These are phyloP conservation scores for Lipomyces yamadae DNA, from an alignment of 805 yeast genomes.

Conservation along the genomic window DNA sequence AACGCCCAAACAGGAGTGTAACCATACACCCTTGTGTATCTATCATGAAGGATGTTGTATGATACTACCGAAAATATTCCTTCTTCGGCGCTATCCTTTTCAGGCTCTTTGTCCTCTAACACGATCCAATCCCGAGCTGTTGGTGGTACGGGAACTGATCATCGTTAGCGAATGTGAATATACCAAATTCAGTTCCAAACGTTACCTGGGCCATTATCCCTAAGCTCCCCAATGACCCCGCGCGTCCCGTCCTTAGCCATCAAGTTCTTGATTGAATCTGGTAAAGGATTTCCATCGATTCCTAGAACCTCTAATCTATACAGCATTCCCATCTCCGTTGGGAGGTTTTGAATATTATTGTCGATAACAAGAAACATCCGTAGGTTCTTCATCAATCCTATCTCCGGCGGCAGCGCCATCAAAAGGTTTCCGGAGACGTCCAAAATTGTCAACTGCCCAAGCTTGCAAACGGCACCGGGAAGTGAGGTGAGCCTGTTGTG, in stretches of 20 bases:
- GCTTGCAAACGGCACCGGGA: slow-evolving; percentile 69
- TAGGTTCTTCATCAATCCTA: slow-evolving; percentile 81
- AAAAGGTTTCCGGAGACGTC: slow-evolving; percentile 83
- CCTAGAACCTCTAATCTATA: slow-evolving; percentile 87
- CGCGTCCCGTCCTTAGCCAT: slow-evolving; percentile 83
- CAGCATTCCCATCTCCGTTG: slow-evolving; percentile 83
- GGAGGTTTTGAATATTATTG: slow-evolving; percentile 75
- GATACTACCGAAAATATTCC: slow-evolving; percentile 73
- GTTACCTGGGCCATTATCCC: slow-evolving; percentile 72
- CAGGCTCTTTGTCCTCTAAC: slow-evolving; percentile 69
- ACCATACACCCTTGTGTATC: slow-evolving; percentile 90
- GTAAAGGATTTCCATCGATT: slow-evolving; percentile 89
- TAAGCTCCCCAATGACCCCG: slow-evolving; percentile 74
- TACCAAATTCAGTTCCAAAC: neutral
- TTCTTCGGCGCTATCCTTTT: slow-evolving; percentile 22
- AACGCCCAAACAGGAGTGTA: slow-evolving; percentile 98
- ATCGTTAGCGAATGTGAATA: neutral
- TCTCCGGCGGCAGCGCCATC: slow-evolving; percentile 74
- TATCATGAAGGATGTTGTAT: slow-evolving; percentile 92
- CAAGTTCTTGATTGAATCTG: slow-evolving; percentile 63
- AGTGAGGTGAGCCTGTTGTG: slow-evolving; percentile 75
- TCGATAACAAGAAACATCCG: slow-evolving; percentile 86
- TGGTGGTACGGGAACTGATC: slow-evolving; percentile 56
- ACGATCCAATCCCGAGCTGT: slow-evolving; percentile 83
- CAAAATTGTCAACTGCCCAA: slow-evolving; percentile 75